Conservation (phyloP, 208 protist genomes). For the Strigomonas culicis region DNA sequence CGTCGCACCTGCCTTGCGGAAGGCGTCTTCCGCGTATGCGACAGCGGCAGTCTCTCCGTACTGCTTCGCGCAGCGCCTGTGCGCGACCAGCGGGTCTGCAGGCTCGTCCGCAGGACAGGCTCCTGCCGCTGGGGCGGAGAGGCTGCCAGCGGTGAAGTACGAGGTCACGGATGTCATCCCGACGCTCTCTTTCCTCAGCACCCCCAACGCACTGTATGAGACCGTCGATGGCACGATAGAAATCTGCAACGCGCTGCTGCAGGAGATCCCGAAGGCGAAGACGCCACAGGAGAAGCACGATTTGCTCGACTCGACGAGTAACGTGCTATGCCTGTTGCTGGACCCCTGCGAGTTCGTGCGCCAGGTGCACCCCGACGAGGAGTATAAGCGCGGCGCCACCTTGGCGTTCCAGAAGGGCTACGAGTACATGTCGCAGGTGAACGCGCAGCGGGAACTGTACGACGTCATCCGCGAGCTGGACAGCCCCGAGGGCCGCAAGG, state of each 20-base stretch:
- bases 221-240: slow-evolving; percentile 76
- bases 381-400: slow-evolving; percentile 74
- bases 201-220: slow-evolving; percentile 44
- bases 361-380: slow-evolving; percentile 83
- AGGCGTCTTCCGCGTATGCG: too few relatives aligned
- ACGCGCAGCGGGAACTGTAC: slow-evolving; percentile 83
- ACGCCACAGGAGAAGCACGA: slow-evolving; percentile 85
- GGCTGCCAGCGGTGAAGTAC: background rate
- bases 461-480: slow-evolving; percentile 79
- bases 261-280: slow-evolving; percentile 55
- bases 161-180: slow-evolving; percentile 51
- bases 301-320: slow-evolving; percentile 89
- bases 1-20: background rate
- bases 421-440: slow-evolving; percentile 91
- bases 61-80: background rate
- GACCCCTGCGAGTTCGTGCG: slow-evolving; percentile 93
- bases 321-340: slow-evolving; percentile 88
- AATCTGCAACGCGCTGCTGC: slow-evolving; percentile 67
- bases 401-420: slow-evolving; percentile 84
- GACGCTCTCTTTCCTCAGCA: slow-evolving; percentile 70
- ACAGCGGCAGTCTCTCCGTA: too few relatives aligned
- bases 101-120: background rate
- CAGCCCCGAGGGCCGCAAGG: slow-evolving; percentile 47
- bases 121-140: slow-evolving; percentile 2
- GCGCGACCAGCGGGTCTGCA: background rate